A percentile compares a stretch with the other conserved stretches of the same genome.
Evolutionary conservation across 208 protist genomes (phyloP).

Genomic region (Crithidia acanthocephali): DNA sequence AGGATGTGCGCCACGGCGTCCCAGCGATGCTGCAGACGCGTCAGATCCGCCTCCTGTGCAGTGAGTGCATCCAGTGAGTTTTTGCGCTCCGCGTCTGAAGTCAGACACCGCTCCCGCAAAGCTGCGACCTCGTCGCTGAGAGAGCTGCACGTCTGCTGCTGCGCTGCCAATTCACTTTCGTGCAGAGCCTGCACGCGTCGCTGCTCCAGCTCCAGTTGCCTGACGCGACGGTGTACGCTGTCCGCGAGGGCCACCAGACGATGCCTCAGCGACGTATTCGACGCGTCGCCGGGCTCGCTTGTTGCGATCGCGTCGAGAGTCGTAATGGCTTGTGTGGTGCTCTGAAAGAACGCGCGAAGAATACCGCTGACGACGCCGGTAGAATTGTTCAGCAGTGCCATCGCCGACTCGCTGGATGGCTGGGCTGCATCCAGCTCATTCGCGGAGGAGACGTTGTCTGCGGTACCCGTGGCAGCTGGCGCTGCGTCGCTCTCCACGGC

Average conservation of each 20-base stretch:
- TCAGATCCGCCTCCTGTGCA: not conserved
- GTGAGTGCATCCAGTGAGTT: not conserved
- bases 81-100: not conserved
- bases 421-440: not conserved
- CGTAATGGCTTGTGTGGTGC: not conserved
- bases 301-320: not conserved
- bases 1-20: not conserved
- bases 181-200: not conserved
- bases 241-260: not conserved
- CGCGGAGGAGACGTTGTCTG: not conserved
- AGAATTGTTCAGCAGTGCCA: not conserved
- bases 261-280: not conserved
- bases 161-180: not conserved
- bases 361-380: not conserved
- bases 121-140: not conserved
- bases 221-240: not conserved
- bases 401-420: not conserved
- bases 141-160: not conserved
- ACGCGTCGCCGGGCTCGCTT: not conserved
- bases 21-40: not conserved
- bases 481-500: not conserved
- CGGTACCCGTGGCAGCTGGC: not conserved
- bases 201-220: conserved; percentile 10
- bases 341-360: not conserved
- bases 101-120: not conserved